These are phyloP conservation scores for Pleoardoris graminearum DNA, from an alignment of 2,329 filamentous ascomycete species.

Conservation along the genomic window DNA sequence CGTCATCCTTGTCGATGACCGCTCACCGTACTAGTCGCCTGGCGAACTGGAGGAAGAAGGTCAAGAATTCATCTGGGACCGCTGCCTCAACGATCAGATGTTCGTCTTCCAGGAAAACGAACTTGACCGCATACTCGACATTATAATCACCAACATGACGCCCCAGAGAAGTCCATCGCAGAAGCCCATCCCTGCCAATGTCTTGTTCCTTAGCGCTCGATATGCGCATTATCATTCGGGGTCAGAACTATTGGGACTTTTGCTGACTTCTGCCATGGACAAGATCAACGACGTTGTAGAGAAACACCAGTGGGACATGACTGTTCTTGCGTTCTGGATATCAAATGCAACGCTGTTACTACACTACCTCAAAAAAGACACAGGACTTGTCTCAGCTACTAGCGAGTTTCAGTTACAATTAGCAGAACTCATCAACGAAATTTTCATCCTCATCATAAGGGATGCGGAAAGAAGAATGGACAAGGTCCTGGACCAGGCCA, in stretches of 20 bases:
- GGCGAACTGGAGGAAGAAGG: constrained; percentile 88
- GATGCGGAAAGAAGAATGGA: constrained; percentile 95
- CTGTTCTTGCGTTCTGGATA: constrained; percentile 97
- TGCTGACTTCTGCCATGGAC: constrained; percentile 86
- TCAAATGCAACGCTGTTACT: constrained; percentile 94
- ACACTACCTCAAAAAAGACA: constrained; percentile 95
- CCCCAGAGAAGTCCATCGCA: constrained; percentile 94
- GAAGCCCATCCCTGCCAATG: constrained; percentile 95
- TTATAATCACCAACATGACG: constrained; percentile 97
- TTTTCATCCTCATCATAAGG: constrained; percentile 95
- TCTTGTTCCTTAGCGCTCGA: constrained; percentile 91
- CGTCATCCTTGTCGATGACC: constrained; percentile 19
- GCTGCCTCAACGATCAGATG: constrained; percentile 97
- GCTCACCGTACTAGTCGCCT: constrained; percentile 35
- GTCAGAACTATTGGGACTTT: constrained; percentile 75
- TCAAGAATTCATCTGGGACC: constrained; percentile 94
- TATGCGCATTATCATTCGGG: constrained; percentile 98
- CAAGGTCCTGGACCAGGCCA: constrained; percentile 88
- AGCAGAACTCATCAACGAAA: constrained; percentile 94
- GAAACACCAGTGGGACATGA: constrained; percentile 98
- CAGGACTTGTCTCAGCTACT: constrained; percentile 77
- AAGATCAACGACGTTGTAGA: constrained; percentile 98
- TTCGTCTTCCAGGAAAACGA: constrained; percentile 98
- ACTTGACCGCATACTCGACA: constrained; percentile 86
- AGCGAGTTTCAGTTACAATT: constrained; percentile 90